These are phyloP conservation scores for Candida frijolesensis DNA, from an alignment of 1,139 yeast genomes.

Conservation along the genomic window DNA sequence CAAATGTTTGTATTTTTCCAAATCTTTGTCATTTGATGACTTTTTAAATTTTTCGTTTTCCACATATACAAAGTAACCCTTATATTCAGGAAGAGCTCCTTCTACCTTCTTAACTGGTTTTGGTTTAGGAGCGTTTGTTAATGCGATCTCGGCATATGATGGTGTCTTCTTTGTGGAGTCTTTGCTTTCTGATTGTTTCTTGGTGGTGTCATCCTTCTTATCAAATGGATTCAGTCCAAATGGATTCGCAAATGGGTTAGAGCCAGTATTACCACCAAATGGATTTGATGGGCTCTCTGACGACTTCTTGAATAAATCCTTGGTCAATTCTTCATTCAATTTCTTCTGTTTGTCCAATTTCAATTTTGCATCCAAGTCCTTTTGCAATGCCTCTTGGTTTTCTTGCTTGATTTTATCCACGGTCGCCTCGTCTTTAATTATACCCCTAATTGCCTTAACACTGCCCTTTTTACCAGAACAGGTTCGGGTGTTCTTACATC, in stretches of 20 bases:
- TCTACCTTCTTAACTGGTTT: conserved; percentile 14
- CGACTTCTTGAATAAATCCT: conserved; percentile 38
- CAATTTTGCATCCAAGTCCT: conserved; percentile 43
- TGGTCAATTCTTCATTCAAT: conserved; percentile 45
- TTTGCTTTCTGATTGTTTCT: conserved; percentile 11
- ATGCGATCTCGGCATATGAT: conserved; percentile 30
- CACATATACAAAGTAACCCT: conserved; percentile 68
- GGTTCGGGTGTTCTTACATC: conserved; percentile 56
- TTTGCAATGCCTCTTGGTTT: conserved; percentile 35
- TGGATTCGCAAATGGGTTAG: conserved; percentile 32
- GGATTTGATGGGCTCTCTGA: conserved; percentile 26
- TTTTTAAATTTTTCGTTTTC: conserved; percentile 62
- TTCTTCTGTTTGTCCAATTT: conserved; percentile 43
- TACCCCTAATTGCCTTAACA: conserved; percentile 73
- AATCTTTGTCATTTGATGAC: conserved; percentile 36
- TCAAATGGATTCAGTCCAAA: conserved; percentile 13
- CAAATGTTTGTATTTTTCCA: conserved; percentile 50
- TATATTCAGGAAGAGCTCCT: conserved; percentile 48
- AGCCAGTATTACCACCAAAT: conserved; percentile 25
- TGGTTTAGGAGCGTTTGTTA: conserved; percentile 18
- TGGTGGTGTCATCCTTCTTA: conserved; percentile 8
- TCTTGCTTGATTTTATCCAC: conserved; percentile 43
- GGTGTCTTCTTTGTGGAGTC: conserved; percentile 8
- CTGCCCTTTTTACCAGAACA: conserved; percentile 75
- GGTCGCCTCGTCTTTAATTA: conserved; percentile 57